Conservation (phyloP, 306 rosid genomes). For the Carpinus viminea region DNA sequence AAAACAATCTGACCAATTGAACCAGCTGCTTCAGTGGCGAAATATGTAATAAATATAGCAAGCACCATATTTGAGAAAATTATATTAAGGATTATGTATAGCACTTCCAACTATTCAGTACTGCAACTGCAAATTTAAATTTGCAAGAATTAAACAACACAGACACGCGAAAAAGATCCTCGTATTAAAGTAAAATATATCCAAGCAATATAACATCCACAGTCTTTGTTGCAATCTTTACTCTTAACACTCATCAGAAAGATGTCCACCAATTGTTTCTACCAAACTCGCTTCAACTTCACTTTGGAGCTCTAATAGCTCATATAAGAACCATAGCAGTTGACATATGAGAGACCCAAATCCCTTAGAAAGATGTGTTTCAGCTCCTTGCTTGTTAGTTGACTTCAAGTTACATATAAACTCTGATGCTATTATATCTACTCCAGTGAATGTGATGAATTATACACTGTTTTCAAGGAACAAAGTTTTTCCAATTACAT, state of each 20-base stretch:
- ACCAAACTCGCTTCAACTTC: constrained; percentile 12
- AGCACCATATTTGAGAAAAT: neutral
- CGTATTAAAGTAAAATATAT: constrained; percentile 14
- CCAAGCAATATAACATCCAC: constrained; percentile 30
- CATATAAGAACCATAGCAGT: constrained; percentile 18
- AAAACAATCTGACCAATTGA: neutral
- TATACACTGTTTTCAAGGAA: constrained; percentile 11
- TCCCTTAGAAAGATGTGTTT: neutral
- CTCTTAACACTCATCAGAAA: constrained; percentile 9
- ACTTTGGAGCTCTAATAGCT: constrained; percentile 15
- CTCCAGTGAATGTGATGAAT: constrained; percentile 6
- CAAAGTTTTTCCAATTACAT: constrained; percentile 23
- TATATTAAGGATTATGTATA: neutral
- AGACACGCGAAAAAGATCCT: constrained; percentile 5
- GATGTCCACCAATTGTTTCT: constrained; percentile 19
- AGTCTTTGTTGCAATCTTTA: constrained; percentile 22
- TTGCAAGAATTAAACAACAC: constrained; percentile 1
- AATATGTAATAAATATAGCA: neutral
- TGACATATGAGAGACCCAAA: constrained; percentile 17
- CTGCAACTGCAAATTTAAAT: neutral
- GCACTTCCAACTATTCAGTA: neutral
- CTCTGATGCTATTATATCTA: constrained; percentile 25
- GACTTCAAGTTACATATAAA: constrained; percentile 20
- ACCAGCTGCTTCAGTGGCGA: neutral
- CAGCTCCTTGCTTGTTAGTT: constrained; percentile 28